A percentile compares a stretch with the other conserved stretches of the same genome.
Evolutionary conservation across 331 rosid genomes (phyloP).

Genomic region (Cucumis variabilis): DNA sequence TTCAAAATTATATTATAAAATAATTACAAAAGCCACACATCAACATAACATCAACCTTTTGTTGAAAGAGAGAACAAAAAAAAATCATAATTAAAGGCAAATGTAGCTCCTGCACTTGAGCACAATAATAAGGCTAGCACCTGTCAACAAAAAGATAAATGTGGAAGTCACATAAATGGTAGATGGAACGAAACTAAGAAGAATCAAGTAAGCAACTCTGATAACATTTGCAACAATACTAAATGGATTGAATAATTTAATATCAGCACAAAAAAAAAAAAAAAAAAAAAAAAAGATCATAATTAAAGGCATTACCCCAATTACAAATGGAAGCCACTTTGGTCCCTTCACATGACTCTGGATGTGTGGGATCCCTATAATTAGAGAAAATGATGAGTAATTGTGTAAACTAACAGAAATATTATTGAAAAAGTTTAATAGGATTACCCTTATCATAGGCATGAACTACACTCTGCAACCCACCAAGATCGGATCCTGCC

Average conservation of each 20-base stretch:
- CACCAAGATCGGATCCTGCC: slow-evolving; percentile 91
- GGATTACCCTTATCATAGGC: slow-evolving; percentile 60
- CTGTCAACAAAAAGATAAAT: slow-evolving; percentile 43
- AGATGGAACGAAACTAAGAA: slow-evolving; percentile 23
- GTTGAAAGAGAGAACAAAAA: neutral
- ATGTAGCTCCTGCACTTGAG: slow-evolving; percentile 84
- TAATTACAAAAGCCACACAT: neutral
- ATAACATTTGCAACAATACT: neutral
- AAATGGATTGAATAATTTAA: neutral
- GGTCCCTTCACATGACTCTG: slow-evolving; percentile 85
- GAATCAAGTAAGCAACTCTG: slow-evolving; percentile 22
- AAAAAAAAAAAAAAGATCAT: slow-evolving; percentile 8
- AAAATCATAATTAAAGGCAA: no score
- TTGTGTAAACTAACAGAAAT: neutral
- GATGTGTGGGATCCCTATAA: slow-evolving; percentile 84
- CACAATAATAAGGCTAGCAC: slow-evolving; percentile 80
- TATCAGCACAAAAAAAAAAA: neutral
- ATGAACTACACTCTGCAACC: slow-evolving; percentile 77
- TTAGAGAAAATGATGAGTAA: slow-evolving; percentile 32
- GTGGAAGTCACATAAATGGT: neutral
- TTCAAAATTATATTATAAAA: neutral
- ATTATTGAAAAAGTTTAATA: neutral
- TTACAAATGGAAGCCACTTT: slow-evolving; percentile 92
- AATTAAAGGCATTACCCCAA: slow-evolving; percentile 63
- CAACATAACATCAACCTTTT: neutral